A percentile compares a stretch with the other conserved stretches of the same genome.
Conservation (phyloP, 441 rosid genomes). For the Euphorbia celastroides region DNA sequence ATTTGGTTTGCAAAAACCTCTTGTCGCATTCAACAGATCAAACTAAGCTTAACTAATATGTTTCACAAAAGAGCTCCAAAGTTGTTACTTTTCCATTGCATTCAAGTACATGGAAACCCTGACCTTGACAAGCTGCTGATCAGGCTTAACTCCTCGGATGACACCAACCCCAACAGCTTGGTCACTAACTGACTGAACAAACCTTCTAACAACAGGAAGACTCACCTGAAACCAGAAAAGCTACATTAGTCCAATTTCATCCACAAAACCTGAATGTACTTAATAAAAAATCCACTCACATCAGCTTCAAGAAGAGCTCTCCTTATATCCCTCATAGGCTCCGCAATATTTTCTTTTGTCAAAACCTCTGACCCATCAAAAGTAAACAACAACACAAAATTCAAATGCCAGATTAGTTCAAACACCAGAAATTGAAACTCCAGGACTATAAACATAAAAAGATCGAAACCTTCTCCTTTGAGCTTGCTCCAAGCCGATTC, state of each 20-base stretch:
- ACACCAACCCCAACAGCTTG: slow-evolving; percentile 87
- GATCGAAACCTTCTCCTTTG: slow-evolving; percentile 77
- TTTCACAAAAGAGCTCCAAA: slow-evolving; percentile 7
- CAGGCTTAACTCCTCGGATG: slow-evolving; percentile 88
- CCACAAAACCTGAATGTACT: neutral
- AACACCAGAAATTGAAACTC: neutral
- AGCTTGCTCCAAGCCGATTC: slow-evolving; percentile 98
- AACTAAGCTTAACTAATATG: neutral
- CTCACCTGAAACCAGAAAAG: slow-evolving; percentile 66
- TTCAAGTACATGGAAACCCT: slow-evolving; percentile 10
- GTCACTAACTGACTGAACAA: slow-evolving; percentile 85
- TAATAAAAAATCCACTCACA: slow-evolving; percentile 42
- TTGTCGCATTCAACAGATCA: neutral
- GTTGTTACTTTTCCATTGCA: neutral
- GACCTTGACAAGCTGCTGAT: slow-evolving; percentile 96
- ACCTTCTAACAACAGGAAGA: slow-evolving; percentile 96
- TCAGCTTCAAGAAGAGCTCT: slow-evolving; percentile 98
- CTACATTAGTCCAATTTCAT: slow-evolving; percentile 4
- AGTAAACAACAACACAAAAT: neutral
- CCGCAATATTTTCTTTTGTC: slow-evolving; percentile 90
- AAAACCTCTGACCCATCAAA: slow-evolving; percentile 59
- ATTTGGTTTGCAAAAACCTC: neutral
- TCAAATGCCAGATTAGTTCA: neutral
- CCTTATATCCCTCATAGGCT: slow-evolving; percentile 95
- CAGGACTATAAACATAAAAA: neutral